Evolutionary conservation across 257 asterid genomes (phyloP), one percentile per base, ranked within the genome.

Genomic region (Gynochthodes officinalis): DNA sequence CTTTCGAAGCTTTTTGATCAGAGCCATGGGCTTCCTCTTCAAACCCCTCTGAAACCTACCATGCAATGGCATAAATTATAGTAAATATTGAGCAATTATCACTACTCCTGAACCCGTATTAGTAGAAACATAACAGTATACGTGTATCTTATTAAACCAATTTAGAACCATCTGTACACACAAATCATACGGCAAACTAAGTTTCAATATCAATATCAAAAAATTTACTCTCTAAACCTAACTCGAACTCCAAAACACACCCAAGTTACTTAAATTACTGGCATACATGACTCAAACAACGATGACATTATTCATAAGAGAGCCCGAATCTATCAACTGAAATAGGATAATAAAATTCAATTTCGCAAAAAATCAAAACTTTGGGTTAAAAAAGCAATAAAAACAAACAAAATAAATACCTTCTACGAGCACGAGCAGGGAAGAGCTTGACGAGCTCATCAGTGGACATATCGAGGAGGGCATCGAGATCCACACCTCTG

Each of bases 401-500:
- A 28, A 4, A 33, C 16, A 13, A 37, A 15, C 6, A 40, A 5
- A 4, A 11, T 0, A 25, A 12, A 14, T 42, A 89, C 97, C 97
- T 88, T 82, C 97, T 86, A 57, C 96, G 85, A 63, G 88, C 84
- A 28, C 96, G 96, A 23, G 98, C 87, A 69, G 63, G 61, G 79
- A 90, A 86, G 30, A 88, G 92, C 88, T 87, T 92, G 27, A 90
- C 97, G 55, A 90, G 96, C n/a, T 90, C 95, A 37, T 92, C 98
- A 0, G 90, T 88, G 44, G 93, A 81, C 94, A 92, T 87, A 49
- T 92, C 98, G 63, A 92, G 96, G 39, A 92, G 93, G 3, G 96
- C 84, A 79, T 90, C 97, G 76, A 92, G 98, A 77, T 92, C 98
- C 0, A 92, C 96, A 4, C 98, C 97, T 63, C 92, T 82, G 90